These are phyloP conservation scores for Westerdykella sp. DNA, from an alignment of 2,329 filamentous ascomycete genomes.

Conservation along the genomic window DNA sequence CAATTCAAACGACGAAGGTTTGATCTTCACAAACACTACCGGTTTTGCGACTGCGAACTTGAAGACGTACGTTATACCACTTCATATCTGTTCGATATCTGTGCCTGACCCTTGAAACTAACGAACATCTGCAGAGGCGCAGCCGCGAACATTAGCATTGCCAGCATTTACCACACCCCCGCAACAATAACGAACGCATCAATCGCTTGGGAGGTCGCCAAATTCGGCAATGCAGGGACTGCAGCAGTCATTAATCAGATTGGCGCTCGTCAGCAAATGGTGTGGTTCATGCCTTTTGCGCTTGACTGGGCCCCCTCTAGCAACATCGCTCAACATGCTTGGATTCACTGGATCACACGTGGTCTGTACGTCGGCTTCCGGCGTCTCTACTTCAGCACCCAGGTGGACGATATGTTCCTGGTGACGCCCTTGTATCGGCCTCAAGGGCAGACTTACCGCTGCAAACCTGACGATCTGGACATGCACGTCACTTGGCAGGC, in stretches of 20 bases:
- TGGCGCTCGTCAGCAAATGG: constrained; percentile 54
- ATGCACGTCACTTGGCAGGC: constrained; percentile 26
- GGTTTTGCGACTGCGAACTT: constrained; percentile 52
- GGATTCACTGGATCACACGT: constrained; percentile 57
- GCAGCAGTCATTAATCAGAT: constrained; percentile 58
- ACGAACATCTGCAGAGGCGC: constrained; percentile 2
- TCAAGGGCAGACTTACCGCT: constrained; percentile 45
- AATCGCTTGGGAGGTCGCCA: constrained; percentile 51
- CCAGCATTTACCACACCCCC: constrained; percentile 52
- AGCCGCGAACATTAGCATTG: constrained; percentile 23
- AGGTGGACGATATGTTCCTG: constrained; percentile 59
- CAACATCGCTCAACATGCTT: constrained; percentile 56
- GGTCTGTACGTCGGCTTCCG: constrained; percentile 54
- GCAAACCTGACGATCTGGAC: constrained; percentile 32
- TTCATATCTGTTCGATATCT: background rate
- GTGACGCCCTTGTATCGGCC: constrained; percentile 41
- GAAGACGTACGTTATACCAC: constrained; percentile 34
- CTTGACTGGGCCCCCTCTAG: constrained; percentile 49
- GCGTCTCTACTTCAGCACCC: constrained; percentile 50
- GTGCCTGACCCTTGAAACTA: constrained; percentile 7
- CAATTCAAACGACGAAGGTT: constrained; percentile 27
- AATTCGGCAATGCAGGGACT: constrained; percentile 46
- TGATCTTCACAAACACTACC: constrained; percentile 50
- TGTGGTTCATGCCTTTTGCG: constrained; percentile 53
- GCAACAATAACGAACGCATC: constrained; percentile 49